phyloP scores from a whole-genome alignment of 1,284 basidiomycete species.

The Trametes versicolor region DNA sequence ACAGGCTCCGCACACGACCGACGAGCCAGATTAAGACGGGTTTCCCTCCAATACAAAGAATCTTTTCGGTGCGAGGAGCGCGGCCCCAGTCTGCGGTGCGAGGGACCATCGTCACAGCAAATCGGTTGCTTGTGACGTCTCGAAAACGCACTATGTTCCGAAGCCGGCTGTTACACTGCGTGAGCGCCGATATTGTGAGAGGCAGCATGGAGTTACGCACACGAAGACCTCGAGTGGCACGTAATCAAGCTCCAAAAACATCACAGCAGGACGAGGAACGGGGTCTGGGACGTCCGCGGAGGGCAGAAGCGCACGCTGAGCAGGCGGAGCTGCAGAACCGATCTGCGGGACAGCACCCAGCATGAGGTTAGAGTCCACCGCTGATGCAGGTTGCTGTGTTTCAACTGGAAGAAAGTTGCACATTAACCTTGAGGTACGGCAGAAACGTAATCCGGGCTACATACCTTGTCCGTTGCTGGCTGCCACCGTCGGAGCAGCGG shows the following conservation, averaged over 20 bases:
- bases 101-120: background rate
- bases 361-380: background rate
- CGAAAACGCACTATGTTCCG: background rate
- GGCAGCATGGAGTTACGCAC: background rate
- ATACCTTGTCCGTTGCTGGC: background rate
- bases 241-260: background rate
- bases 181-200: background rate
- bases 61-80: background rate
- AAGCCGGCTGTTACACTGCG: background rate
- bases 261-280: background rate
- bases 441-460: background rate
- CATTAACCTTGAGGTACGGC: too few species aligned
- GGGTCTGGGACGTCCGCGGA: background rate
- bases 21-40: background rate
- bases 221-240: background rate
- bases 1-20: background rate
- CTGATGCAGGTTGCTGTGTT: too few species aligned
- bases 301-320: background rate
- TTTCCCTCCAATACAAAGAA: background rate
- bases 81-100: background rate
- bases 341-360: background rate
- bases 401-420: too few species aligned
- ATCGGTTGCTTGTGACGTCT: background rate
- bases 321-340: too few species aligned
- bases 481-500: background rate